phyloP scores from a whole-genome alignment of 345 rosid genomes.

The Cardamine chenopodiifolia region DNA sequence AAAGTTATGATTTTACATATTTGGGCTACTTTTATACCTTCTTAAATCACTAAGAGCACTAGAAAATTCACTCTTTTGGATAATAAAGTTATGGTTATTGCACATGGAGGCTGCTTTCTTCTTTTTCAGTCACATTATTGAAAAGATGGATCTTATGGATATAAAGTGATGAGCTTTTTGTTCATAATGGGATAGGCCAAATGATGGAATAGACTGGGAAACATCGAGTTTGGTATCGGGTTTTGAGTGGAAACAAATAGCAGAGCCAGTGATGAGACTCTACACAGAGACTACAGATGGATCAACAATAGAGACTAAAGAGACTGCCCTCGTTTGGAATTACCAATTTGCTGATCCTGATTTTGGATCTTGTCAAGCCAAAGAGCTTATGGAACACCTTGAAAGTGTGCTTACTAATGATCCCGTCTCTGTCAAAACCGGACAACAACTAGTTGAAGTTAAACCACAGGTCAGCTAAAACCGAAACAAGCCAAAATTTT shows the following conservation, averaged over 20 bases:
- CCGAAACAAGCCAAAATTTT: not conserved
- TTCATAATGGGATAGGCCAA: conserved; percentile 52
- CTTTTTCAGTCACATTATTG: not conserved
- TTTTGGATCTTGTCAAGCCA: conserved; percentile 96
- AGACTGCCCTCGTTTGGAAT: conserved; percentile 87
- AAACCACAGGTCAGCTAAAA: conserved; percentile 83
- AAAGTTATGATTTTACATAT: not conserved
- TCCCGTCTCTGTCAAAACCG: conserved; percentile 88
- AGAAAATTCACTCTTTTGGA: not conserved
- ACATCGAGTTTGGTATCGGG: conserved; percentile 61
- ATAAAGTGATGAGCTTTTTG: conserved; percentile 2
- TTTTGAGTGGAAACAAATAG: conserved; percentile 91
- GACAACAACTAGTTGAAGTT: conserved; percentile 88
- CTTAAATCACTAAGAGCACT: conserved; percentile 3
- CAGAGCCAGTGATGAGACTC: conserved; percentile 92
- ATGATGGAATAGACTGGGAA: conserved; percentile 75
- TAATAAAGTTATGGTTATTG: conserved; percentile 4
- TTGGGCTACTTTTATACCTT: not conserved
- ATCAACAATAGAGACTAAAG: conserved; percentile 84
- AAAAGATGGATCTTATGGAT: conserved; percentile 1
- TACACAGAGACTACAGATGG: conserved; percentile 97
- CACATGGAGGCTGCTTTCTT: conserved; percentile 18
- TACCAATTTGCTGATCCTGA: conserved; percentile 90
- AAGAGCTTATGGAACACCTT: conserved; percentile 92
- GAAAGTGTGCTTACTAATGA: conserved; percentile 92